Conservation (phyloP, 345 rosid species). For the Laguncularia racemosa region DNA sequence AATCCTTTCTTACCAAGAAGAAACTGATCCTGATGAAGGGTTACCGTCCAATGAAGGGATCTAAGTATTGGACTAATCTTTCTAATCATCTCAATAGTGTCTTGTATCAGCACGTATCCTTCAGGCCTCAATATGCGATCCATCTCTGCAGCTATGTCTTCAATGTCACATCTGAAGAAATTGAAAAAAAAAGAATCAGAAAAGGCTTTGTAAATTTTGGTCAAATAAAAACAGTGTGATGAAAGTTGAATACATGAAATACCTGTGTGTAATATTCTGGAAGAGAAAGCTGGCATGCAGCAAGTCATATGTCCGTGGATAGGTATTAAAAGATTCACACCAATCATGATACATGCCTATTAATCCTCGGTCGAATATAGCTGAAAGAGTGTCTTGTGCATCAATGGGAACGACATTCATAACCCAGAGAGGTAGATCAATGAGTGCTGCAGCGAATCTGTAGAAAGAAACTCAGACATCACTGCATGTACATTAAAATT, state of each 20-base stretch:
- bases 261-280: slow-evolving; percentile 47
- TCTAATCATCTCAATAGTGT: slow-evolving; percentile 44
- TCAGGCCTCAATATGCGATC: slow-evolving; percentile 81
- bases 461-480: neutral
- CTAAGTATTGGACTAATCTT: slow-evolving; percentile 41
- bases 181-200: neutral
- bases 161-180: slow-evolving; percentile 49
- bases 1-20: slow-evolving; percentile 64
- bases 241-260: neutral
- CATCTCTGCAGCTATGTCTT: slow-evolving; percentile 54
- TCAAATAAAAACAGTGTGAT: neutral
- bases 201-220: neutral
- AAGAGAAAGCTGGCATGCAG: slow-evolving; percentile 72
- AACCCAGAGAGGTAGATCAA: slow-evolving; percentile 68
- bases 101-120: slow-evolving; percentile 72
- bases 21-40: slow-evolving; percentile 48
- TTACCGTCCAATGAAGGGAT: slow-evolving; percentile 68
- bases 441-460: slow-evolving; percentile 83
- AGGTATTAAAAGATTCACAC: slow-evolving; percentile 82
- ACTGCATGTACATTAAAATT: neutral
- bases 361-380: slow-evolving; percentile 71
- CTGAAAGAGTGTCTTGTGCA: slow-evolving; percentile 50
- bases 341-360: slow-evolving; percentile 86
- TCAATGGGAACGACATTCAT: slow-evolving; percentile 83
- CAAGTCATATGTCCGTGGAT: slow-evolving; percentile 86